Evolutionary conservation across 495 filamentous ascomycete species (phyloP).

Genomic region (Baudoinia panamericana): DNA sequence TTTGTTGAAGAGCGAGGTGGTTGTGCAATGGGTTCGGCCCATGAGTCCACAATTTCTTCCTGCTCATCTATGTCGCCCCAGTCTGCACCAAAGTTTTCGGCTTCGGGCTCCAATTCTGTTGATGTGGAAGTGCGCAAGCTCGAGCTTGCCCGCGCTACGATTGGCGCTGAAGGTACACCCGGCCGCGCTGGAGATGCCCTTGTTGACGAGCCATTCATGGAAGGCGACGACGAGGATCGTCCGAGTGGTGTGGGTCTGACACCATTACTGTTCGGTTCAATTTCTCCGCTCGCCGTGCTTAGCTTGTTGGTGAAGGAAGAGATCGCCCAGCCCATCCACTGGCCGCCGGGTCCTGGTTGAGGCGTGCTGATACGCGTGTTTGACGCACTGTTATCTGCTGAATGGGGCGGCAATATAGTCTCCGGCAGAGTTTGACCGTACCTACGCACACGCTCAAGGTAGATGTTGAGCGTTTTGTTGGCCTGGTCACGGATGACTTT

Average conservation of each 20-base stretch:
- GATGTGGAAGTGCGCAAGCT: constrained; percentile 3
- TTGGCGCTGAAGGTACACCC: constrained; percentile 13
- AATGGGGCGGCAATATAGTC: constrained; percentile 45
- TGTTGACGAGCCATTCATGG: constrained; percentile 5
- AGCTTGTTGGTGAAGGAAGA: constrained; percentile 97
- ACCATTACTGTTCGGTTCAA: constrained; percentile 37
- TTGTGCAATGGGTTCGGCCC: constrained; percentile 24
- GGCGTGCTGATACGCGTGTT: constrained; percentile 62
- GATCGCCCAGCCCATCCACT: constrained; percentile 93
- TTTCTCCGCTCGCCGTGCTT: constrained; percentile 68
- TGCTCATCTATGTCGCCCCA: constrained; percentile 32
- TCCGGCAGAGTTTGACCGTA: constrained; percentile 68
- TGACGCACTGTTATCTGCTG: constrained; percentile 26
- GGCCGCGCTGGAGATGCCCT: no score
- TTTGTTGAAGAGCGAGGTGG: constrained; percentile 23
- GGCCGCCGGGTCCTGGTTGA: constrained; percentile 36
- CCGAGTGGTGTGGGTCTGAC: constrained; percentile 15
- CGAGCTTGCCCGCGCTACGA: constrained; percentile 17
- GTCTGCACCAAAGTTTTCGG: constrained; percentile 36
- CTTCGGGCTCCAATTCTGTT: constrained; percentile 3
- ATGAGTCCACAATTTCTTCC: constrained; percentile 30
- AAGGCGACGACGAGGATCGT: constrained; percentile 10
- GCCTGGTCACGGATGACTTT: constrained; percentile 87
- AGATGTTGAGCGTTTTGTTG: constrained; percentile 79
- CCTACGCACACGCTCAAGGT: constrained; percentile 71